A percentile compares a stretch with the other conserved stretches of the same genome.
These are phyloP conservation scores for Colletotrichum sp. DNA, from an alignment of 2,329 filamentous ascomycete genomes.

Conservation along the genomic window DNA sequence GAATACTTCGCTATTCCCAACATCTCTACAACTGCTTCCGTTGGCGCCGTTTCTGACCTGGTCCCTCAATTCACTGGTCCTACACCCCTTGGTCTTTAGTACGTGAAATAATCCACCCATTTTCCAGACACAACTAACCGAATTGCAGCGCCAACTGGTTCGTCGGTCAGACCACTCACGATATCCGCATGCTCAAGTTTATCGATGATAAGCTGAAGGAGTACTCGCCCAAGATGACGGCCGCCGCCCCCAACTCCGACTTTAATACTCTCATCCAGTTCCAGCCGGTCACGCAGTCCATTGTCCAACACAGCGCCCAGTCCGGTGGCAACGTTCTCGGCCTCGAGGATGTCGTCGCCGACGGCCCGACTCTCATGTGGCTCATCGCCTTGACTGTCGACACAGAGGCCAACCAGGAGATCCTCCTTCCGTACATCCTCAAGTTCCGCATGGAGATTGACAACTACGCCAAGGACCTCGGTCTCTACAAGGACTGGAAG, in stretches of 20 bases:
- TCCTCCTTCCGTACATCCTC: slow-evolving; percentile 33
- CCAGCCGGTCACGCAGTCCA: slow-evolving; percentile 35
- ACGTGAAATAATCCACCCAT: not conserved
- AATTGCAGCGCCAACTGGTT: slow-evolving; percentile 32
- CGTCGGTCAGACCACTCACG: slow-evolving; percentile 31
- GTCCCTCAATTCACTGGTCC: slow-evolving; percentile 35
- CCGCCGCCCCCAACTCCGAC: slow-evolving; percentile 27
- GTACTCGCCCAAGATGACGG: slow-evolving; percentile 31
- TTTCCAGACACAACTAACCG: not conserved
- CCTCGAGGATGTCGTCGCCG: slow-evolving; percentile 35
- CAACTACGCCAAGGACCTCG: slow-evolving; percentile 29
- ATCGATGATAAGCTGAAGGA: slow-evolving; percentile 32
- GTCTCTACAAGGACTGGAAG: slow-evolving; percentile 36
- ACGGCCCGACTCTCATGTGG: slow-evolving; percentile 40
- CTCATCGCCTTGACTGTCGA: slow-evolving; percentile 41
- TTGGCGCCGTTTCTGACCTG: slow-evolving; percentile 28
- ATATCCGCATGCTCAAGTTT: slow-evolving; percentile 32
- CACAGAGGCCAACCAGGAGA: slow-evolving; percentile 37
- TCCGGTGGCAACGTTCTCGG: slow-evolving; percentile 36
- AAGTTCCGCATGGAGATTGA: slow-evolving; percentile 29
- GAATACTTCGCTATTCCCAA: slow-evolving; percentile 25
- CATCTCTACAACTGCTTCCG: slow-evolving; percentile 24
- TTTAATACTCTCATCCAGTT: slow-evolving; percentile 33
- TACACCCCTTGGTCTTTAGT: slow-evolving; percentile 32
- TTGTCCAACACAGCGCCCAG: slow-evolving; percentile 25